phyloP scores from a whole-genome alignment of 345 rosid genomes.

The Eucalyptus regnans region DNA sequence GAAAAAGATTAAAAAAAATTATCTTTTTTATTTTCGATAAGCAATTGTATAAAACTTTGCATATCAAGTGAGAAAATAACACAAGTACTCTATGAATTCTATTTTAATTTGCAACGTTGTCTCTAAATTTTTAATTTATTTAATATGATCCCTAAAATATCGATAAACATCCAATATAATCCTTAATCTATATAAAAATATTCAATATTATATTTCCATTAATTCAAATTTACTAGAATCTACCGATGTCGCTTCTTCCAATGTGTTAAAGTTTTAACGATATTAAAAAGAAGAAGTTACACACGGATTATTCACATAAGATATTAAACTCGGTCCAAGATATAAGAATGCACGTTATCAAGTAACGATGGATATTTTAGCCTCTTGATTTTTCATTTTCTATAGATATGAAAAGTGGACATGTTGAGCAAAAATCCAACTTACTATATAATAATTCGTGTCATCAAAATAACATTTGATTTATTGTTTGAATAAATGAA shows the following conservation, averaged over 20 bases:
- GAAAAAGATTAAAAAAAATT: background rate
- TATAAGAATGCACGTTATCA: background rate
- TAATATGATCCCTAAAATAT: rapidly evolving
- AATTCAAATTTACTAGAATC: background rate
- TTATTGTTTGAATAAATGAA: background rate
- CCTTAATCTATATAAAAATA: rapidly evolving
- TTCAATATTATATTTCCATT: rapidly evolving
- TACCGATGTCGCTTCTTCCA: rapidly evolving
- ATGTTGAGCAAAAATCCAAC: background rate
- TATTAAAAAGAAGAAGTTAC: background rate
- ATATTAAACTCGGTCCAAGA: background rate
- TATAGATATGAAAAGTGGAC: rapidly evolving
- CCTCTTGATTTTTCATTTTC: background rate
- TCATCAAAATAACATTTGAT: background rate
- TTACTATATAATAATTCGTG: background rate
- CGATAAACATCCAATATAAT: background rate
- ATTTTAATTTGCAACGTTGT: rapidly evolving
- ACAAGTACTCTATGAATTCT: background rate
- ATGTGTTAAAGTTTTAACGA: rapidly evolving
- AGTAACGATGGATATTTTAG: background rate
- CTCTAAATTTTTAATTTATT: rapidly evolving
- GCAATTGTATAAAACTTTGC: background rate
- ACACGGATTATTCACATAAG: background rate
- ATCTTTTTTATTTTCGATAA: background rate
- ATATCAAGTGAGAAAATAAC: background rate